Evolutionary conservation across 2,329 filamentous ascomycete genomes (phyloP), one percentile per base, ranked within the genome.

Genomic region (Mycosphaerella sp.): DNA sequence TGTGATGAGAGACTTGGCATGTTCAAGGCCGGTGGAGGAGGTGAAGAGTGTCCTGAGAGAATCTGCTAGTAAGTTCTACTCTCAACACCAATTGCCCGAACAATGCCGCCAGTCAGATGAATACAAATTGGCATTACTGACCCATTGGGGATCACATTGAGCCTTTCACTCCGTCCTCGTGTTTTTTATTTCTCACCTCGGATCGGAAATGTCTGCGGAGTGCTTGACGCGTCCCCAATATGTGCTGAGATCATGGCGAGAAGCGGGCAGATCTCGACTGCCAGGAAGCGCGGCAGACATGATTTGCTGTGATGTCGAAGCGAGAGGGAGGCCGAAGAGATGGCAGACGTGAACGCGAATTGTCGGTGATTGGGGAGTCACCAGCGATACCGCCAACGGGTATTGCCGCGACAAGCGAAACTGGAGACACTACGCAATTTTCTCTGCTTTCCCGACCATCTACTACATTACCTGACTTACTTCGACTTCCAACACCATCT

Each of bases 201-300:
- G 93, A 78, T 98, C 93, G 69, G 91, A 87, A 66, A 98, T 84
- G 66, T 91, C 85, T 57, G 88, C 86, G 14, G 90, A 85, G 76
- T 98, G 92, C 74, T 81, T 83, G 67, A 97, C 93, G 55, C 93
- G 85, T 61, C 93, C 93, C 88, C 88, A 93, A 76, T 98, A 98
- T 45, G 91, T 96, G 69, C 74, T 82, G 67, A 98, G 79, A 70
- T 98, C 89, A 80, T 95, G 92, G 73, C 90, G 89, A 51, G 93
- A 98, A 53, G 84, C 83, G 58, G 93, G 93, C 61, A 96, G 80
- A 72, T 95, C 89, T 71, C 92, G 86, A 62, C 72, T 80, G 53
- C 82, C 82, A 26, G 82, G 81, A 29, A 84, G 70, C 26, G 82
- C 83, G 45, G 80, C 75, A 41, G 82, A 83, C 82, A 85, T 84